Evolutionary conservation across 2,329 filamentous ascomycete species (phyloP).

Genomic region (Clonostachys byssicola): DNA sequence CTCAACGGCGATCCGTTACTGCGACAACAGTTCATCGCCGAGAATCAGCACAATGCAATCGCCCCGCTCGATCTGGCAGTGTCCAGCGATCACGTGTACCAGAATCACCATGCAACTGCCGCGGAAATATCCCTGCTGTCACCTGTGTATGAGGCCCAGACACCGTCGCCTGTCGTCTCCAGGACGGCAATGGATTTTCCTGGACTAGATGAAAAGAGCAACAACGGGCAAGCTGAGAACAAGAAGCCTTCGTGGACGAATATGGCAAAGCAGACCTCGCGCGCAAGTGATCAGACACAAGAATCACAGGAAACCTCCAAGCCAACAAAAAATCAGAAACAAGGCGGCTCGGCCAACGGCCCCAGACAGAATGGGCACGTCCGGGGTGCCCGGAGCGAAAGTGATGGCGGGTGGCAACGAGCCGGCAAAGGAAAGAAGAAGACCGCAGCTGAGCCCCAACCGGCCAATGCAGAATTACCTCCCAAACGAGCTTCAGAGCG

Average conservation of each 20-base stretch:
- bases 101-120: slow-evolving; percentile 18
- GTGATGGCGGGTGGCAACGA: slow-evolving; percentile 54
- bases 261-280: too few relatives aligned
- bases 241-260: not conserved
- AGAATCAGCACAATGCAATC: slow-evolving; percentile 38
- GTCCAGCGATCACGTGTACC: slow-evolving; percentile 28
- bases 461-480: slow-evolving; percentile 41
- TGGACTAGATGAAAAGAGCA: not conserved
- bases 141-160: slow-evolving; percentile 70
- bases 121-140: slow-evolving; percentile 54
- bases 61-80: slow-evolving; percentile 53
- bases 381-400: slow-evolving; percentile 50
- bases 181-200: slow-evolving; percentile 25
- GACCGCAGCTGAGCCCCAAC: slow-evolving; percentile 27
- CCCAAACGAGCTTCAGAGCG: slow-evolving; percentile 58
- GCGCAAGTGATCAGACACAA: slow-evolving; percentile 1
- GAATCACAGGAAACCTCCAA: slow-evolving; percentile 19
- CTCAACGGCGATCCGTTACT: slow-evolving; percentile 19
- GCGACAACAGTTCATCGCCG: slow-evolving; percentile 25
- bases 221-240: not conserved
- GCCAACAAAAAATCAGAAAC: not conserved
- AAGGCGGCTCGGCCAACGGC: slow-evolving; percentile 22
- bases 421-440: slow-evolving; percentile 46
- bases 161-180: slow-evolving; percentile 61
- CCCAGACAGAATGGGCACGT: slow-evolving; percentile 47